Evolutionary conservation across 345 rosid species (phyloP), one percentile per base, ranked within the genome.

Genomic region (Eucalyptus erythrocorys): DNA sequence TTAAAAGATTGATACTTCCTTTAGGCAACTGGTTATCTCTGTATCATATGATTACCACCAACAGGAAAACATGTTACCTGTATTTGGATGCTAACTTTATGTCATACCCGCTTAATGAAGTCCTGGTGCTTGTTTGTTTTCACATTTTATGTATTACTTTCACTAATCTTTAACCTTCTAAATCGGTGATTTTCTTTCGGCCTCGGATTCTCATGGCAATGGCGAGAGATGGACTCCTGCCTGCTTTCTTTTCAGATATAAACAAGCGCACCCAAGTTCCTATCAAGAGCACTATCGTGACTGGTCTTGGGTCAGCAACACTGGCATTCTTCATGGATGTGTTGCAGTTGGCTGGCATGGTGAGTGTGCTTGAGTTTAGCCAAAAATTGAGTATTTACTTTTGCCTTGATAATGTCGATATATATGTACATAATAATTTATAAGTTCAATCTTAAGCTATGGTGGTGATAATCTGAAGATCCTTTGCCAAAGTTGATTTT

Each of bases 141-240:
- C 45, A 49, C 26, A 55, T 86, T 22, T 21, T 86, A 50, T 50
- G 53, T 32, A 10, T 17, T 5, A 19, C 43, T 86, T 86, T 50
- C 66, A 34, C 43, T 55, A 24, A 50, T 21, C 64, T 57, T 37
- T 34, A 71, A 37, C 86, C 53, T n/a, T 71, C 27, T 64, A 30
- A 48, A 45, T 71, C 48, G 79, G 32, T 47, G 27, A 71, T 88
- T 12, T 86, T 86, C 57, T 49, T 88, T 43, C 94, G 96, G 99
- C 99, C 99, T 32, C 94, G 99, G 66, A 97, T 96, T 92, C 93
- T 97, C 91, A 94, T 97, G 99, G 97, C 98, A 59, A 97, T 97
- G 99, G 94, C 99, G 55, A 94, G 99, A 92, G 99, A 97, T 93
- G 99, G 99, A 88, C 91, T 97, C 91, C 94, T 97, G 86, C 99